Evolutionary conservation across 2,329 filamentous ascomycete species (phyloP), one percentile per base, ranked within the genome.

Genomic region (Neurospora sp.): DNA sequence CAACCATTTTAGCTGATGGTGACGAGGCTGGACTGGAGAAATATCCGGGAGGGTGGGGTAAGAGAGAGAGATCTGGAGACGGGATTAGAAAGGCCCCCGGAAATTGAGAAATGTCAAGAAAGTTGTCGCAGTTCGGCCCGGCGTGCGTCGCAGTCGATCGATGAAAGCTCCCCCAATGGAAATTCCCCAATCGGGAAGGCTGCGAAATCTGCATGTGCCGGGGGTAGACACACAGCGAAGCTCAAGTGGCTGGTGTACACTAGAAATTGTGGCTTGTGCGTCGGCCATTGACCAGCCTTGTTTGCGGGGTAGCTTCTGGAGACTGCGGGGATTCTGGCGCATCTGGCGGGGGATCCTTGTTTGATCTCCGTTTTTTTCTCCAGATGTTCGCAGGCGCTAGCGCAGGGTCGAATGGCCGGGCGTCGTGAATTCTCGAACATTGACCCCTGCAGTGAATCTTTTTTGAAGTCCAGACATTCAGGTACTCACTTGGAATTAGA

Each of bases 211-310:
- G 52, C 52, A 62, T 62, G 52, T 62, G 52, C 28, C 28, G 28
- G 28, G 28, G 52, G 52, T 33, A 33, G 17, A 33, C 23, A 62
- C 23, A 33, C 46, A 57, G 46, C 23, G 23, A 28, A 28, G 28
- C 23, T 62, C 12, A 5, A 15, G 52, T 62, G 52, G 52, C 52
- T 62, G 52, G 52, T 62, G 52, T 12, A 8, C 12, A 10, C 6
- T 41, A 28, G 28, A 28, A 28, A 28, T 12, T 67, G 68, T 69
- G 68, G 68, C 68, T 69, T 40, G 68, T 69, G 68, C 41, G 8
- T 17, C 11, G 57, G 19, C 38, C 65, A 10, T 67, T 23, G 33
- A 68, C 69, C 28, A 73, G 70, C 72, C 72, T 70, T 71, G 71
- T 62, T 67, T 70, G 73, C 66, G 69, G 72, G 70, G 70, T 66